These are phyloP conservation scores for Hyaloscypha variabilis DNA, from an alignment of 495 filamentous ascomycete species.

Conservation along the genomic window DNA sequence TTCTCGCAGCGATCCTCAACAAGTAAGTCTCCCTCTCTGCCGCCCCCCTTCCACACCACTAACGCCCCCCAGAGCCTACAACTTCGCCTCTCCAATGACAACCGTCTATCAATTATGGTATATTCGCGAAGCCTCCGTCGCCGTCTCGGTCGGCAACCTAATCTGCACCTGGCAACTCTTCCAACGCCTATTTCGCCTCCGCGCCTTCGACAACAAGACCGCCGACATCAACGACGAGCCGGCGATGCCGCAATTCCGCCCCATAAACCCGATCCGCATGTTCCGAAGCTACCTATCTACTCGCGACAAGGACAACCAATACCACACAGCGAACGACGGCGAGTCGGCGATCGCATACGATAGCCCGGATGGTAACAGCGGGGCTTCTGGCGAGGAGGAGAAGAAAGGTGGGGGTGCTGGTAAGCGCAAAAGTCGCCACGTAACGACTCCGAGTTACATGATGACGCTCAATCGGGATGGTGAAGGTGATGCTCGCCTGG, in stretches of 20 bases:
- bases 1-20: constrained; percentile 62
- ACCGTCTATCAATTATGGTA: constrained; percentile 53
- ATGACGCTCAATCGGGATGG: neutral
- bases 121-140: constrained; percentile 62
- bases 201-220: constrained; percentile 38
- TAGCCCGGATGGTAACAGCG: neutral
- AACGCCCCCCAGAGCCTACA: constrained; percentile 47
- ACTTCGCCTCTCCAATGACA: constrained; percentile 13
- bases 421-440: neutral
- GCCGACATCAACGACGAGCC: constrained; percentile 4
- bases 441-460: neutral
- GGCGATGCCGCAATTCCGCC: constrained; percentile 1
- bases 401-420: neutral
- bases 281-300: neutral
- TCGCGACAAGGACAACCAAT: neutral
- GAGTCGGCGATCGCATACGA: neutral
- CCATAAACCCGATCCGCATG: neutral
- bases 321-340: neutral
- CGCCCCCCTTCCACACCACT: constrained; percentile 48
- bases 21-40: constrained; percentile 54
- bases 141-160: constrained; percentile 62
- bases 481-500: neutral
- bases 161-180: constrained; percentile 61
- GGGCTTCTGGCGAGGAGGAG: neutral
- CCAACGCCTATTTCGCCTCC: constrained; percentile 52